Conservation (phyloP, 1,284 basidiomycete species). For the Flammula alnicola region DNA sequence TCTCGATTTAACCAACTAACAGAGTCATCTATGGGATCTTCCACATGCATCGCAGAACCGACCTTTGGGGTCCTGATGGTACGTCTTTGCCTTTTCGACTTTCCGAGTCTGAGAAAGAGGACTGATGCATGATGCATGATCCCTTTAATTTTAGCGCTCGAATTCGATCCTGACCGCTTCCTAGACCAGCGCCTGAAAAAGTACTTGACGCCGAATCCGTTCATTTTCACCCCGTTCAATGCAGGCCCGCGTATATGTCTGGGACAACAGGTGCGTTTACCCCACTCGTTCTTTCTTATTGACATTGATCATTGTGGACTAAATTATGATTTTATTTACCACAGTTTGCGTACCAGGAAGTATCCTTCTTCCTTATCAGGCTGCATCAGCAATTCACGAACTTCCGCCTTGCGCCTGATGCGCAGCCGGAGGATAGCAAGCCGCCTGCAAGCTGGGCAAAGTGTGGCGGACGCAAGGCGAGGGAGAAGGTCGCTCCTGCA, state of each 20-base stretch:
- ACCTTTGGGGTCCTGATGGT: conserved; percentile 53
- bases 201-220: conserved; percentile 58
- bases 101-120: too few relatives aligned
- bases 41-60: conserved; percentile 44
- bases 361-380: conserved; percentile 43
- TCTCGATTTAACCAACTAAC: too few relatives aligned
- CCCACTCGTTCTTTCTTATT: not conserved
- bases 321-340: not conserved
- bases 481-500: conserved; percentile 43
- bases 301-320: too few relatives aligned
- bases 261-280: conserved; percentile 52
- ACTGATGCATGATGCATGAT: too few relatives aligned
- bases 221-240: conserved; percentile 66
- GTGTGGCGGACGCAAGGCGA: conserved; percentile 36
- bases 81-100: not conserved
- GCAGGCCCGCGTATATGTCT: conserved; percentile 64
- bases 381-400: conserved; percentile 50
- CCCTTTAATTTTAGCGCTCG: conserved; percentile 21
- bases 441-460: conserved; percentile 42
- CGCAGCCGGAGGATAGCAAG: conserved; percentile 37
- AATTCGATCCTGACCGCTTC: conserved; percentile 64
- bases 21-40: conserved; percentile 36
- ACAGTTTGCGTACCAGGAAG: conserved; percentile 45
- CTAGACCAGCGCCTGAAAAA: conserved; percentile 55
- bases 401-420: conserved; percentile 48